Evolutionary conservation across 805 yeast species (phyloP).

Genomic region (Pichia gijzeniarum): DNA sequence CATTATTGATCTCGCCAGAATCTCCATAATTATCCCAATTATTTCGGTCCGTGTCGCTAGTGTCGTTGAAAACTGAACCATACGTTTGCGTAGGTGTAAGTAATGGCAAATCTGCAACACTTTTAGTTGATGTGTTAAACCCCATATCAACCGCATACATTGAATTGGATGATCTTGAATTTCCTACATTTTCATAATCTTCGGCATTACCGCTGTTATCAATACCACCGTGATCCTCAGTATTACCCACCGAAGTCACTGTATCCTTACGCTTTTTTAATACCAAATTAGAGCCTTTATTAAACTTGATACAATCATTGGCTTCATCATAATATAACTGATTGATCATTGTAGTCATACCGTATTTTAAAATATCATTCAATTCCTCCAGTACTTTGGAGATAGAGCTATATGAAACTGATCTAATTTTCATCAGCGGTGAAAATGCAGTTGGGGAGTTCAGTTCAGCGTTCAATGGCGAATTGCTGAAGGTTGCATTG

Average conservation of each 20-base stretch:
- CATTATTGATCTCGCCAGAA: neutral
- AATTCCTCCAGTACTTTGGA: slow-evolving; percentile 39
- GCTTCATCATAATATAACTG: slow-evolving; percentile 25
- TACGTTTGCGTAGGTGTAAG: slow-evolving; percentile 9
- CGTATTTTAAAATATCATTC: slow-evolving; percentile 37
- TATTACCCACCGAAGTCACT: neutral
- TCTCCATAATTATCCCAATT: neutral
- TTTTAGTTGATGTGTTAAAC: slow-evolving; percentile 2
- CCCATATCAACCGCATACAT: slow-evolving; percentile 5
- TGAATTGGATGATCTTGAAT: slow-evolving; percentile 2
- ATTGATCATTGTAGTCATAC: slow-evolving; percentile 30
- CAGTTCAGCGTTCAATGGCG: slow-evolving; percentile 7
- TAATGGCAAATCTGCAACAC: slow-evolving; percentile 11
- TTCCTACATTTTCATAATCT: too few species aligned
- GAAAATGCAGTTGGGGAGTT: slow-evolving; percentile 13
- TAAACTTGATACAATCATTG: slow-evolving; percentile 27
- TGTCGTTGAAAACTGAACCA: neutral
- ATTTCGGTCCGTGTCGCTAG: neutral
- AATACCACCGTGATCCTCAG: neutral
- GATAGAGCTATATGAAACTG: slow-evolving; percentile 17
- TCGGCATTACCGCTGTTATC: neutral
- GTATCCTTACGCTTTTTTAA: slow-evolving; percentile 17
- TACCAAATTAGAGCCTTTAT: slow-evolving; percentile 26
- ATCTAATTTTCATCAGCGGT: slow-evolving; percentile 12
- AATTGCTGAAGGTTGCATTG: slow-evolving; percentile 2